Percentiles rank a stretch among this genome's conserved stretches.
Conservation (phyloP, 1,139 yeast species). For the Suhomyces guaymorum region DNA sequence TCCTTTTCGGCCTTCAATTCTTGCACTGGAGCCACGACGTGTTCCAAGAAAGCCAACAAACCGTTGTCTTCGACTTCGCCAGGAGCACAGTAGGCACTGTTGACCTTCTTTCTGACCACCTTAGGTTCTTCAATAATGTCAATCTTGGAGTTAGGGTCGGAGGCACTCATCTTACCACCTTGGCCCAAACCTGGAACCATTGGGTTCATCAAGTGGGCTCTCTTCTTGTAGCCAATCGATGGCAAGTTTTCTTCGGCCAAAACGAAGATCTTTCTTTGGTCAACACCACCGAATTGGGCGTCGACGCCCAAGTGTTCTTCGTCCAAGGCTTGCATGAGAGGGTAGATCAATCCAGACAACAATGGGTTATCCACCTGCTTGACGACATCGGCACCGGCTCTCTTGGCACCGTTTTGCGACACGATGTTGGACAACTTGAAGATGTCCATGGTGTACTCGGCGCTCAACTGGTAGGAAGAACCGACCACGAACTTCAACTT, state of each 20-base stretch:
- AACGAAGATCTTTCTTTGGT: slow-evolving; percentile 96
- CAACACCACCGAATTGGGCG: slow-evolving; percentile 98
- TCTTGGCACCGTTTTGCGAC: slow-evolving; percentile 92
- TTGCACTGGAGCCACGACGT: slow-evolving; percentile 82
- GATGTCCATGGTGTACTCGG: slow-evolving; percentile 83
- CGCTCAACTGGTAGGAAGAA: slow-evolving; percentile 78
- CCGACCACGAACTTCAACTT: slow-evolving; percentile 83
- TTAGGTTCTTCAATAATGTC: slow-evolving; percentile 90
- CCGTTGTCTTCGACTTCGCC: slow-evolving; percentile 94
- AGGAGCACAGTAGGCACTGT: slow-evolving; percentile 92
- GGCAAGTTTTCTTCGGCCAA: slow-evolving; percentile 94
- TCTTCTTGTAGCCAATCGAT: slow-evolving; percentile 85
- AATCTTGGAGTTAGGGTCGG: slow-evolving; percentile 96
- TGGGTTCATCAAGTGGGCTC: slow-evolving; percentile 97
- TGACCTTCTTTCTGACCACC: slow-evolving; percentile 83
- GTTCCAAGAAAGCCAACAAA: slow-evolving; percentile 78
- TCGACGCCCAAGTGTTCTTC: slow-evolving; percentile 89
- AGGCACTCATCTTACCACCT: slow-evolving; percentile 99
- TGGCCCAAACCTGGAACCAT: slow-evolving; percentile 98
- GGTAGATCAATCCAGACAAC: slow-evolving; percentile 91
- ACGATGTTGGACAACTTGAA: slow-evolving; percentile 81
- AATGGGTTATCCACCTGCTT: slow-evolving; percentile 95
- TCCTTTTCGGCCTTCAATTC: slow-evolving; percentile 62
- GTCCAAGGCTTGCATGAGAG: slow-evolving; percentile 98
- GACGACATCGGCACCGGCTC: slow-evolving; percentile 99